Percentiles rank a stretch among this genome's conserved stretches.
Conservation (phyloP, 1,284 basidiomycete genomes). For the Irpex lacteus region DNA sequence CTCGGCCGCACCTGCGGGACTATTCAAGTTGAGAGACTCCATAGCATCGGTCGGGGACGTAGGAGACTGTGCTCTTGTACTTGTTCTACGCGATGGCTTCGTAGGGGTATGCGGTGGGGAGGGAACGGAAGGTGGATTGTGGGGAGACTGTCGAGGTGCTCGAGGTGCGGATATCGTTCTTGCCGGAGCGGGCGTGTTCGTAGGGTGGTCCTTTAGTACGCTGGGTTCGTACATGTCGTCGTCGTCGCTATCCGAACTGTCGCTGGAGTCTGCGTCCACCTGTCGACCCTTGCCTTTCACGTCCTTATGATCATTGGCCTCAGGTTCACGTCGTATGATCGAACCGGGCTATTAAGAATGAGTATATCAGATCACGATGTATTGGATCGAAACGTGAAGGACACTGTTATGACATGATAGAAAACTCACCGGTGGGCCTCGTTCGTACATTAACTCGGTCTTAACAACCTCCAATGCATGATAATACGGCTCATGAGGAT, state of each 20-base stretch:
- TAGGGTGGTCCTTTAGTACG: not conserved
- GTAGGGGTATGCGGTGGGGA: not conserved
- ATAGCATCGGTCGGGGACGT: not conserved
- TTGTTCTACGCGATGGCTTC: not conserved
- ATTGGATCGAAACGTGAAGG: too few relatives aligned
- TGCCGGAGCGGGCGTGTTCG: not conserved
- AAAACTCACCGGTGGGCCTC: slow-evolving; percentile 30
- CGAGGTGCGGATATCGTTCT: not conserved
- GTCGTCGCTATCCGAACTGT: not conserved
- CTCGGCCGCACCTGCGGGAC: not conserved
- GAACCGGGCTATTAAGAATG: not conserved
- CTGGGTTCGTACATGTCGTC: not conserved
- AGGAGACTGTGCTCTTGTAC: not conserved
- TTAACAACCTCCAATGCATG: slow-evolving; percentile 56
- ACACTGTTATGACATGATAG: too few relatives aligned
- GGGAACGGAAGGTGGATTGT: not conserved
- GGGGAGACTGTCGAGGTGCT: not conserved
- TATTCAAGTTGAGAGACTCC: not conserved
- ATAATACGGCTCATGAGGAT: slow-evolving; percentile 57
- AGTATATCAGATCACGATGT: not conserved
- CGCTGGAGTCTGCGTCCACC: not conserved
- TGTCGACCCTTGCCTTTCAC: not conserved
- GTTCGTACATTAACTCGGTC: slow-evolving; percentile 35
- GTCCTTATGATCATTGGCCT: not conserved
- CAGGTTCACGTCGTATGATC: not conserved